Evolutionary conservation across 129 eudicot genomes (phyloP), one percentile per base, ranked within the genome.

Genomic region (Chrysanthemum lavandulifolium): DNA sequence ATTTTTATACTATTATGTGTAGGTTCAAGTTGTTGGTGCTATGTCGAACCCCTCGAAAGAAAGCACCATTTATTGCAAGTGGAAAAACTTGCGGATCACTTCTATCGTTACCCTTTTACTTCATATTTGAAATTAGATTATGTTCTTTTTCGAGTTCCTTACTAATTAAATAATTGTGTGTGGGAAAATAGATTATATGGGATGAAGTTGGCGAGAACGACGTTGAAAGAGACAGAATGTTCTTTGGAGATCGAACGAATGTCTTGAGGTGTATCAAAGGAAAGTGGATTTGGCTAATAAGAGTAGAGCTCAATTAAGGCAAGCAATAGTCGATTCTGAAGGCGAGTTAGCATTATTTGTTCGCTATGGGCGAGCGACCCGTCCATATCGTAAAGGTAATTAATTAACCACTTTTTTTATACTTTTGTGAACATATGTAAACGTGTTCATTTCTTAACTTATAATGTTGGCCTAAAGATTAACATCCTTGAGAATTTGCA

Each of bases 311-410:
- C 91, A 88, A 82, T 60, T 91, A 69, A 78, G 89, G 64, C 96
- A 88, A 45, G 91, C 89, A 47, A 91, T 91, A 69, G 96, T 91
- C 76, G 98, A 89, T 76, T 78, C 92, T 48, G 98, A 93, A 82
- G 90, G 95, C 14, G 58, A 53, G 58, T 82, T 91, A 71, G 99
- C 99, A 56, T 91, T 51, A 85, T 95, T 36, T 95, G 98, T 77
- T 87, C 92, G 81, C 96, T 48, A 89, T 89, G 95, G 97, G 98
- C 15, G 98, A 93, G 68, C 71, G 80, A 43, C 98, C 98, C 0
- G 88, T 87, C 50, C 96, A 89, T 82, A 85, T 93, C 80, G n/a
- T n/a, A n/a, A n/a, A 89, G 98, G 63, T 95, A 89, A 88, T 96
- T 89, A 76, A 40, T 53, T 56, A 36, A 36, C 3, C 33, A 29